These are phyloP conservation scores for Saccharomycopsis guyanensis DNA, from an alignment of 805 yeast species.

Conservation along the genomic window DNA sequence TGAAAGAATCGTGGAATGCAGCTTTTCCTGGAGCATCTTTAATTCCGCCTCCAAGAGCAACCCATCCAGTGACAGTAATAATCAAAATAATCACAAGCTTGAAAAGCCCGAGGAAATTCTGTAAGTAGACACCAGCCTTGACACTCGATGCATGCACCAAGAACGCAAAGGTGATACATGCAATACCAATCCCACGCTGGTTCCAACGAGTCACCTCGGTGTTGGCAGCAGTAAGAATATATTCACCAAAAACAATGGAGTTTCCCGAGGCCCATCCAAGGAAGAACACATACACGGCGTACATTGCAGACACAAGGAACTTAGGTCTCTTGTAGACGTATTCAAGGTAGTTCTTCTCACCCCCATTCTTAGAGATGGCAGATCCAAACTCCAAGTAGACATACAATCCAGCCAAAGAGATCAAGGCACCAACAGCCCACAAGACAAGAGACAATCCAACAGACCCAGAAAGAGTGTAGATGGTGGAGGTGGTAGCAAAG, in stretches of 20 bases:
- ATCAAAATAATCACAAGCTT: slow-evolving; percentile 64
- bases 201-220: slow-evolving; percentile 65
- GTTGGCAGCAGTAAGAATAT: slow-evolving; percentile 67
- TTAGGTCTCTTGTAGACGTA: slow-evolving; percentile 60
- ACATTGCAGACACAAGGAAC: slow-evolving; percentile 57
- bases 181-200: slow-evolving; percentile 70
- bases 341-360: slow-evolving; percentile 77
- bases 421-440: slow-evolving; percentile 70
- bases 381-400: slow-evolving; percentile 80
- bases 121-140: slow-evolving; percentile 59
- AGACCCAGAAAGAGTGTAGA: slow-evolving; percentile 49
- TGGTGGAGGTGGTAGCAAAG: slow-evolving; percentile 59
- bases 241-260: slow-evolving; percentile 73
- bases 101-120: slow-evolving; percentile 60
- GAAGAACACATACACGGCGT: slow-evolving; percentile 64
- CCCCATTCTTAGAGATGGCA: slow-evolving; percentile 75
- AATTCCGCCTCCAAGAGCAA: slow-evolving; percentile 68
- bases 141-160: slow-evolving; percentile 53
- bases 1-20: slow-evolving; percentile 57
- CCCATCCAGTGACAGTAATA: slow-evolving; percentile 76
- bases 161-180: slow-evolving; percentile 63
- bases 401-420: slow-evolving; percentile 55
- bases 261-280: slow-evolving; percentile 86
- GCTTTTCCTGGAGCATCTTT: slow-evolving; percentile 45
- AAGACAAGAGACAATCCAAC: slow-evolving; percentile 64